A percentile compares a stretch with the other conserved stretches of the same genome.
Conservation (phyloP, 2,329 filamentous ascomycete species). For the Aureobasidium lini region DNA sequence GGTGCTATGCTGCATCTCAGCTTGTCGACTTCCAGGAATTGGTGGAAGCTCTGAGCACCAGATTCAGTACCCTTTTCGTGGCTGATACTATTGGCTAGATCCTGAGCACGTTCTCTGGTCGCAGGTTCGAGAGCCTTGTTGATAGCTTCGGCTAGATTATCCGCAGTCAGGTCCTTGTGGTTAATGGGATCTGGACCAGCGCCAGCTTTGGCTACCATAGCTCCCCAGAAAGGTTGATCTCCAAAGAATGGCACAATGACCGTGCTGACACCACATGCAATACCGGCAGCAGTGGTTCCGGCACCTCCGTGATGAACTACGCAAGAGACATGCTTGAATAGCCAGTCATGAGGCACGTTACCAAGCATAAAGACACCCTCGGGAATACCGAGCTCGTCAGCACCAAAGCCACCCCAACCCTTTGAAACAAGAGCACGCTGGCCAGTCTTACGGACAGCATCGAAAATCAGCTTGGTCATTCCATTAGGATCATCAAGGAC, state of each 20-base stretch:
- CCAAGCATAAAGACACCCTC: conserved; percentile 45
- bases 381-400: conserved; percentile 32
- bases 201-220: conserved; percentile 41
- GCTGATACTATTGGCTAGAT: conserved; percentile 33
- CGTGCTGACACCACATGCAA: conserved; percentile 43
- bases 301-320: conserved; percentile 55
- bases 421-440: conserved; percentile 55
- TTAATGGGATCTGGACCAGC: conserved; percentile 34
- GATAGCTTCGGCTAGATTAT: conserved; percentile 36
- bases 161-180: conserved; percentile 31
- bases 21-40: conserved; percentile 48
- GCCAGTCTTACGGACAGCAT: conserved; percentile 52
- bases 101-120: conserved; percentile 26
- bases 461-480: conserved; percentile 65
- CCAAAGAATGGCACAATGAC: conserved; percentile 50
- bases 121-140: conserved; percentile 30
- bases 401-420: conserved; percentile 48
- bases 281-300: conserved; percentile 48
- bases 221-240: conserved; percentile 54
- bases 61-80: conserved; percentile 32
- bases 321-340: conserved; percentile 48
- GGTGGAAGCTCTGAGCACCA: conserved; percentile 38
- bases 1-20: conserved; percentile 63
- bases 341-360: conserved; percentile 52
- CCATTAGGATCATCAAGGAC: conserved; percentile 69